Evolutionary conservation across 352 stramenopile genomes (phyloP), one percentile per base, ranked within the genome.

Genomic region (Pythium phragmiticola): DNA sequence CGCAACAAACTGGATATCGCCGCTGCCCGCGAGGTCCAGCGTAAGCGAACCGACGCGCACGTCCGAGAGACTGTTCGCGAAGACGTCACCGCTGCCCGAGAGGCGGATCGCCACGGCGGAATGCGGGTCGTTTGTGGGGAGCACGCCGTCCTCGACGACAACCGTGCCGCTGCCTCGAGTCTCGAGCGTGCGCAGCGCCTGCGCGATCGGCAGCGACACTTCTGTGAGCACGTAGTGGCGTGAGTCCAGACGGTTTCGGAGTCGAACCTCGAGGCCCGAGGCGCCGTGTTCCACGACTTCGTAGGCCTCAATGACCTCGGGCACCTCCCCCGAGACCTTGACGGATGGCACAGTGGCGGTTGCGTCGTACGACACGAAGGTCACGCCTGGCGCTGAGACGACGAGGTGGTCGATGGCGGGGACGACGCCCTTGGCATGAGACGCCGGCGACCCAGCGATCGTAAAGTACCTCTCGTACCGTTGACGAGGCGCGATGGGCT

Each of bases 91-190:
- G 13, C 55, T 65, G 8, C 70, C 66, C 3, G 55, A 60, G 17
- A 72, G 56, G 14, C 56, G 28, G 46, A 77, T 62, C 13, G 36
- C 19, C 4, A 77, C n/a, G 7, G 61, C 62, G 0, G 63, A 34
- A 13, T 63, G 37, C 2, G 47, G 36, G 39, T 54, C 54, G 23
- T 77, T 62, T 17, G 41, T 63, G 14, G 60, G 48, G 14, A 77
- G 50, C 34, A 77, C 66, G 28, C 62, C 60, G 33, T 77, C 70
- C n/a, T 69, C 62, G 26, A 77, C 43, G 16, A 77, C 66, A 12
- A 73, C 39, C 8, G 65, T 60, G 7, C 62, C 63, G 2, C 30
- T 55, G 33, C 66, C 63, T 1, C 46, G 37, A 19, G 46, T 36
- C 0, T 34, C 39, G 7, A 77, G 19, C 7, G 58, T 39, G 33